Conservation (phyloP, 192 early-diverging fungal genomes). For the Mycoemilia scoparia region DNA sequence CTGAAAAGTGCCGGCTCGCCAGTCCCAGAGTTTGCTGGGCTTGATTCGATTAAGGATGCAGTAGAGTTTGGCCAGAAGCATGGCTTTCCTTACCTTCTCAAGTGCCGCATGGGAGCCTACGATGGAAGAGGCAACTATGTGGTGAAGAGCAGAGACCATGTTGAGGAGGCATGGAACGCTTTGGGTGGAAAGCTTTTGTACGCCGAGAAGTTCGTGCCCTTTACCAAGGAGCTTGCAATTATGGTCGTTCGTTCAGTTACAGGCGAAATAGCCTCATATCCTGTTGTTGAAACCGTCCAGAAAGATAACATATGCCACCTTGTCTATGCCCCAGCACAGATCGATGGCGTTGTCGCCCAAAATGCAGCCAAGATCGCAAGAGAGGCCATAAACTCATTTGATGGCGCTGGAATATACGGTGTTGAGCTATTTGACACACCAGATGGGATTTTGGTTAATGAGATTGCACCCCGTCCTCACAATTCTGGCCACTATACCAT, state of each 20-base stretch:
- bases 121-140: constrained; percentile 92
- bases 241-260: constrained; percentile 78
- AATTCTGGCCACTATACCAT: constrained; percentile 99
- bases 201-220: constrained; percentile 86
- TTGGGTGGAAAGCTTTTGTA: constrained; percentile 56
- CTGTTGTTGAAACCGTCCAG: constrained; percentile 93
- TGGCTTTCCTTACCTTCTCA: constrained; percentile 92
- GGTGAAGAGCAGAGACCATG: constrained; percentile 50
- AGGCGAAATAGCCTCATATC: constrained; percentile 55
- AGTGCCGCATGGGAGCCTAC: constrained; percentile 85
- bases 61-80: constrained; percentile 37
- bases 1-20: constrained; percentile 46
- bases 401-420: constrained; percentile 84
- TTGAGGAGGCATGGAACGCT: constrained; percentile 19
- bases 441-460: constrained; percentile 87
- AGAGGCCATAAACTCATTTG: constrained; percentile 49
- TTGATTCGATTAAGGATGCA: constrained; percentile 27
- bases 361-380: constrained; percentile 69
- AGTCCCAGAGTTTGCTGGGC: constrained; percentile 35
- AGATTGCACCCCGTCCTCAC: constrained; percentile 97
- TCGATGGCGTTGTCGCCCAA: constrained; percentile 57
- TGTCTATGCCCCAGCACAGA: constrained; percentile 90
- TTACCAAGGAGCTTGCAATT: constrained; percentile 84
- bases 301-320: constrained; percentile 91
- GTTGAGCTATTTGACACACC: constrained; percentile 93